Base-by-base conservation (phyloP, 2,329 filamentous ascomycete genomes). In the Metarhizium robertsii region DNA sequence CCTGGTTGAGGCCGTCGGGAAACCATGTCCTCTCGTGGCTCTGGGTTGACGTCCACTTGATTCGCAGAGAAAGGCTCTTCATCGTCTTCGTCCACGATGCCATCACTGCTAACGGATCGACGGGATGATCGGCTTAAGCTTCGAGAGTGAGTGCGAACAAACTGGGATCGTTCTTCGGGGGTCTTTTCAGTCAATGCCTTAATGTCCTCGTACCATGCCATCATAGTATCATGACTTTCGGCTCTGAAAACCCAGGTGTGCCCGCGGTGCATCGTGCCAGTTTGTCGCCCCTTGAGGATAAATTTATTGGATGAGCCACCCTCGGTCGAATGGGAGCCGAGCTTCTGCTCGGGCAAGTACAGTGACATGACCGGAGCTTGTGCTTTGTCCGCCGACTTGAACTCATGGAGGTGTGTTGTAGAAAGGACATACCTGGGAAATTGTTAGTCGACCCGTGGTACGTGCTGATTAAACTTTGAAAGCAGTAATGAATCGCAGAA, bases 341-440 rank as follows among this genome's bases (percentile, higher is more conserved):
- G 80, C 69, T 96, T 96, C 72, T 97, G 94, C 63, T 97, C 94
- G 6, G 88, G 88, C 32, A 99, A 81, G 68, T 94, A 95, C 55
- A 99, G 79, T 46, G 94, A 97, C 92, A 99, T 96, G 67, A 97
- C 84, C 1, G 94, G 94, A 43, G 88, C 86, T 71, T 94, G 90
- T 57, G 83, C 87, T 69, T 92, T 92, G 73, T 97, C 92, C 61
- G 91, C 90, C n/a, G 91, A 96, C 70, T 96, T 96, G 81, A 97
- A 99, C 73, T 99, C 94, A 74, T 99, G 94, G 25, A 99, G 80
- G 72, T 99, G 94, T 55, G 94, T 97, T 16, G 94, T 90, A 63
- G 94, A 96, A 62, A 99, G 77, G 50, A 97, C 91, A 71, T 96
- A 96, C 90, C 89, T 94, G 62, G 8, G 36, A 13, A 10, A 18